Conservation (phyloP, 1,139 yeast genomes). For the Nakaseomyces sp. region DNA sequence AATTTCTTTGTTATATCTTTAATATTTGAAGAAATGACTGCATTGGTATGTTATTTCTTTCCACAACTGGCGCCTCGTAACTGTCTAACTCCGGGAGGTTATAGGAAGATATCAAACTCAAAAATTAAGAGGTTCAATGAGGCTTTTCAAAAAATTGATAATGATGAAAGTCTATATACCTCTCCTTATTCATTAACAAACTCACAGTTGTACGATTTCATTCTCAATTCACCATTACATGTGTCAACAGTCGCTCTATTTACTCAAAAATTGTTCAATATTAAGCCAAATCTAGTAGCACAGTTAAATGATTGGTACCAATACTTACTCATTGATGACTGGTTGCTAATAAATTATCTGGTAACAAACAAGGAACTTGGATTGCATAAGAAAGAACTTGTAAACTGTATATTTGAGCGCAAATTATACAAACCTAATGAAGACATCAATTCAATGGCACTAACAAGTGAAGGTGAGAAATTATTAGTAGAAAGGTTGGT, state of each 20-base stretch:
- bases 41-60: constrained; percentile 21
- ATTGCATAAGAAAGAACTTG: constrained; percentile 23
- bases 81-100: constrained; percentile 26
- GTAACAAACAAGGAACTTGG: constrained; percentile 7
- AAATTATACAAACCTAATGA: constrained; percentile 23
- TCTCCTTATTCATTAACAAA: constrained; percentile 10
- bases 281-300: constrained; percentile 15
- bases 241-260: constrained; percentile 18
- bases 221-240: constrained; percentile 1
- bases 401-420: constrained; percentile 25
- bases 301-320: constrained; percentile 18
- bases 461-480: constrained; percentile 15
- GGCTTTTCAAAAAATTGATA: not conserved
- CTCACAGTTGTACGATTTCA: not conserved
- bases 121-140: constrained; percentile 4
- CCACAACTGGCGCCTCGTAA: constrained; percentile 27
- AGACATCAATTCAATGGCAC: constrained; percentile 25
- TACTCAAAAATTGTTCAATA: constrained; percentile 13
- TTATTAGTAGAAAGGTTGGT: constrained; percentile 22
- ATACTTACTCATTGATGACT: constrained; percentile 26
- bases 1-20: constrained; percentile 18
- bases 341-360: constrained; percentile 20
- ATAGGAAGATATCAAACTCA: constrained; percentile 16
- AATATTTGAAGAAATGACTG: constrained; percentile 25
- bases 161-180: not conserved